Conservation (phyloP, 345 rosid genomes). For the Schrenkiella parvula region DNA sequence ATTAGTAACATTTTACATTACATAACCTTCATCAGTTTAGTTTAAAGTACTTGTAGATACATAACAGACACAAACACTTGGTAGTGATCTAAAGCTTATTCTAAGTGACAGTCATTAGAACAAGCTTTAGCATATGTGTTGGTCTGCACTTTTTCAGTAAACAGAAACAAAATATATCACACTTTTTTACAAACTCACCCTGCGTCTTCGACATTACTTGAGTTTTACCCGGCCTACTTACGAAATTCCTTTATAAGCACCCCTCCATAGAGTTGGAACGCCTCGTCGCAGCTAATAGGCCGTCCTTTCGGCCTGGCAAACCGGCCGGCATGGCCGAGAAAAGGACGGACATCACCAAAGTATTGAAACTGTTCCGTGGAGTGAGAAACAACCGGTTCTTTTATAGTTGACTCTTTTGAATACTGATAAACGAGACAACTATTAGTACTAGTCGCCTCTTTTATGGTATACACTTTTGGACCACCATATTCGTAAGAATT, state of each 20-base stretch:
- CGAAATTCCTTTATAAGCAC: conserved; percentile 31
- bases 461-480: conserved; percentile 17
- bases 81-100: conserved; percentile 23
- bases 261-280: conserved; percentile 25
- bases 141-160: conserved; percentile 15
- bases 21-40: conserved; percentile 20
- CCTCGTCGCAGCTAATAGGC: conserved; percentile 29
- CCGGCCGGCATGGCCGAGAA: not conserved
- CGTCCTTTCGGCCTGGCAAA: conserved; percentile 17
- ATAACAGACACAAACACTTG: conserved; percentile 27
- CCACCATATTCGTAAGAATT: conserved; percentile 4
- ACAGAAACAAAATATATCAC: not conserved
- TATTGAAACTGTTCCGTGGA: conserved; percentile 2
- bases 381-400: conserved; percentile 7
- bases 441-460: not conserved
- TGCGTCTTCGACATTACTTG: conserved; percentile 1
- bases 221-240: not conserved
- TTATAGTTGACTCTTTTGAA: not conserved
- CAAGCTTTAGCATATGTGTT: conserved; percentile 27
- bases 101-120: conserved; percentile 2
- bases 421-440: not conserved
- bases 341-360: conserved; percentile 18
- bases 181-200: conserved; percentile 13
- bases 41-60: conserved; percentile 1
- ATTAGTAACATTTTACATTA: conserved; percentile 7